phyloP scores from a whole-genome alignment of 2,329 filamentous ascomycete species.

The Septoria petroselini region DNA sequence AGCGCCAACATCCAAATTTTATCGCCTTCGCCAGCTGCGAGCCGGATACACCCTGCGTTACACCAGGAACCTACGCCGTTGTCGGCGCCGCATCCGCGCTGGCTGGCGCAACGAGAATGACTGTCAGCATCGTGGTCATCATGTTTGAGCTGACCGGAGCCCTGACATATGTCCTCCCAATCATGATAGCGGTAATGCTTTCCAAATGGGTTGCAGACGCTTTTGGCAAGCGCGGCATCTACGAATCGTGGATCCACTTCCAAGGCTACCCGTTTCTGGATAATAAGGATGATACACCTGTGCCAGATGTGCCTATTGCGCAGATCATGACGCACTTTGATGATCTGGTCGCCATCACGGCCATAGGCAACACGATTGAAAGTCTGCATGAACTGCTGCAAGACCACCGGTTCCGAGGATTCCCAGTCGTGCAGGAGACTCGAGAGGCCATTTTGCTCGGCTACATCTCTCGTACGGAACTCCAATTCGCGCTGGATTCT shows the following conservation, averaged over 20 bases:
- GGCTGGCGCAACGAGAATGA: slow-evolving; percentile 91
- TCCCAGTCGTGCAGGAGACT: slow-evolving; percentile 80
- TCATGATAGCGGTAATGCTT: slow-evolving; percentile 98
- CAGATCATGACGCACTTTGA: slow-evolving; percentile 92
- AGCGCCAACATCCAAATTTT: slow-evolving; percentile 71
- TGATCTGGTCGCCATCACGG: slow-evolving; percentile 83
- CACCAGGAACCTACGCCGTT: slow-evolving; percentile 92
- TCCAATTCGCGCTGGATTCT: slow-evolving; percentile 72
- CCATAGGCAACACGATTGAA: slow-evolving; percentile 75
- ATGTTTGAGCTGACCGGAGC: slow-evolving; percentile 99
- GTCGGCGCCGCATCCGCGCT: slow-evolving; percentile 93
- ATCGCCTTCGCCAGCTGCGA: slow-evolving; percentile 75
- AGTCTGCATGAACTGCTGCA: slow-evolving; percentile 68
- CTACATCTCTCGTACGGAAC: slow-evolving; percentile 89
- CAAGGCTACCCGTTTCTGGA: slow-evolving; percentile 95
- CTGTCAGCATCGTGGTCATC: slow-evolving; percentile 96
- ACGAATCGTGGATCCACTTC: slow-evolving; percentile 96
- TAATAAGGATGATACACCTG: slow-evolving; percentile 71
- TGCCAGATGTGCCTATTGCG: slow-evolving; percentile 80
- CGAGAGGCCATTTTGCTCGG: slow-evolving; percentile 77
- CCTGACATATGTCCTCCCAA: slow-evolving; percentile 91
- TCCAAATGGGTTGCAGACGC: slow-evolving; percentile 98
- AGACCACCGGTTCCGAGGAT: slow-evolving; percentile 78
- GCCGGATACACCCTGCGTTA: slow-evolving; percentile 82
- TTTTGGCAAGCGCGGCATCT: slow-evolving; percentile 88